A percentile compares a stretch with the other conserved stretches of the same genome.
These are phyloP conservation scores for Venturia asperata DNA, from an alignment of 2,329 filamentous ascomycete genomes.

Conservation along the genomic window DNA sequence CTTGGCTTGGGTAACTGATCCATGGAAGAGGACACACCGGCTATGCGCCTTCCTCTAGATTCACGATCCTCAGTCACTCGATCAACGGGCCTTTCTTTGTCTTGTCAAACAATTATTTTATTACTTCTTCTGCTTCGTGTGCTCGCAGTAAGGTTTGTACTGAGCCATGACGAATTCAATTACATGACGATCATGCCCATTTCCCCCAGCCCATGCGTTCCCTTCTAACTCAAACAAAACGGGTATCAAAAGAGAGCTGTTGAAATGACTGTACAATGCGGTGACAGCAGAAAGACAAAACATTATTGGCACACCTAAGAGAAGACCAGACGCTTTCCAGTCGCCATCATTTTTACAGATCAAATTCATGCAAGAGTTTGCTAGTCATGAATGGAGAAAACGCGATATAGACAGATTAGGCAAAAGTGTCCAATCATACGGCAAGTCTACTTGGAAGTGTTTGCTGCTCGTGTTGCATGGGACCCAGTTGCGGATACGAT, in stretches of 20 bases:
- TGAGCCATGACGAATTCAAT: no score
- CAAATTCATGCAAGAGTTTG: not conserved
- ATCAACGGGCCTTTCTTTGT: no score
- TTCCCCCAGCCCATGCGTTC: not conserved
- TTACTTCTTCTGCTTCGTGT: no score
- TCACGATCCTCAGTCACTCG: no score
- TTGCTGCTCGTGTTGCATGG: conserved; percentile 4
- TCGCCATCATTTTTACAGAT: not conserved
- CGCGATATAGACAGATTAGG: not conserved
- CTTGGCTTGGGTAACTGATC: no score
- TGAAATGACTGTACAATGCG: not conserved
- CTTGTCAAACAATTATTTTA: no score
- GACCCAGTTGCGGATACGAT: not conserved
- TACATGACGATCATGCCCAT: not conserved
- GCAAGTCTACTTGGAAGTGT: not conserved
- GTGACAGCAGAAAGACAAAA: not conserved
- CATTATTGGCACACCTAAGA: not conserved
- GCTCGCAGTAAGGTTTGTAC: no score
- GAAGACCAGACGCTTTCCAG: not conserved
- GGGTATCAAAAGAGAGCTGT: not conserved
- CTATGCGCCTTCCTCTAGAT: no score
- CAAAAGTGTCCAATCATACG: not conserved
- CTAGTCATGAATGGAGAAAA: not conserved
- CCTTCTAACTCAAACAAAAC: not conserved
- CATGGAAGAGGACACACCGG: no score